Base-by-base conservation (phyloP, 495 filamentous ascomycete genomes). In the Rusavskia elegans region DNA sequence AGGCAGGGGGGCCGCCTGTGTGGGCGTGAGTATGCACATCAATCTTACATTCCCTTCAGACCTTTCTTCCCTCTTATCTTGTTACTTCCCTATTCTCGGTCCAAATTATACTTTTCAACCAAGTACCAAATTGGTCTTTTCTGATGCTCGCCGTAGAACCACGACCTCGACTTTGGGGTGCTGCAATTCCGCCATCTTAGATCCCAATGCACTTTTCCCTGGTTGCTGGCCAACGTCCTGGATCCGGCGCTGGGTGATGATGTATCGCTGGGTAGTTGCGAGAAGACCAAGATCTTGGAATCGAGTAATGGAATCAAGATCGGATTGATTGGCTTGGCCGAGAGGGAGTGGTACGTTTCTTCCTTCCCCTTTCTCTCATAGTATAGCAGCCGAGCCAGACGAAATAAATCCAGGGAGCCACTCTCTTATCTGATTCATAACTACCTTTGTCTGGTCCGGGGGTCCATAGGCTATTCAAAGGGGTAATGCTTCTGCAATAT, bases 81-180 rank as follows among this genome's bases (percentile, higher is more conserved):
- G 4, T 27, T 27, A 6, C 25, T 6, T 6, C 7, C 25, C 3
- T 27, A 27, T 27, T 6, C 25, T 27, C 25, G 7, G 25, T 27
- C 25, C 25, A 27, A 6, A 27, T 3, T 6, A 3, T 27, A 4
- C 25, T 27, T 27, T 27, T 27, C 25, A 27, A 27, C 25, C 25
- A 27, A 27, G 7, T 6, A 27, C 4, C 25, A 27, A 27, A 27
- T 5, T 27, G 25, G 25, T 27, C 25, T 27, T 27, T 27, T 27
- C 25, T 27, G 25, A 27, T 27, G 25, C 4, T 27, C 25, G 3
- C 25, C 4, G 25, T 27, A 80, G 76, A 95, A 95, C 62, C 89
- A 95, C 64, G 89, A 95, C 62, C 79, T 95, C 37, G 89, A 95
- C 64, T 95, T 95, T 60, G 89, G 89, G n/a, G 83, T 90, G 19